Base-by-base conservation (phyloP, 73 alveolate species). In the Tetrahymena malaccensis region DNA sequence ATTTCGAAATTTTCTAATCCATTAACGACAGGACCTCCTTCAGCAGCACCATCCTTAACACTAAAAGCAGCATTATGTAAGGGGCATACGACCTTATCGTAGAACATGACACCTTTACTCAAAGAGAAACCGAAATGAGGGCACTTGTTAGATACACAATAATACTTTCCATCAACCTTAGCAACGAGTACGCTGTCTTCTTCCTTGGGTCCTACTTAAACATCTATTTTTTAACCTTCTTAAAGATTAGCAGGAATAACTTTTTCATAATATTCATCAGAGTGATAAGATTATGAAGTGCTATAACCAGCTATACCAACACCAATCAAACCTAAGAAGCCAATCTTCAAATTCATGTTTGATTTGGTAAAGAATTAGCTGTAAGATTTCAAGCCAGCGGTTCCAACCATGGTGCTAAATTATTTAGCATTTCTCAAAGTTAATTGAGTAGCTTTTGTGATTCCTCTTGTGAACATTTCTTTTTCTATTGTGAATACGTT, bases 51-150 rank as follows among this genome's bases (percentile, higher is more conserved):
- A 93, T 97, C 96, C 43, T 85, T 94, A 43, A 98, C 97, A 89
- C 97, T 95, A 95, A 98, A 98, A 37, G 97, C 98, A 16, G 99
- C 99, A 57, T 96, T 94, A 94, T 98, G 99, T 97, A 98, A 98
- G 37, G 99, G 99, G 96, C 99, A 98, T 94, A 97, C 58, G 34
- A 98, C 98, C 93, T 97, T 96, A 94, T 97, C 98, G 50, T 97
- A 98, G 83, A 96, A 94, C 70, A 98, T 95, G 22, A 93, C 93
- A 9, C 99, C 99, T 3, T 97, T 96, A 0, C 96, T 57, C 19
- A 98, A 96, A 11, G 99, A 98, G 34, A 98, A 99, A n/a, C 99
- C 99, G 57, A 96, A 98, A 94, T 98, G 99, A 85, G 99, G 95
- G 96, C 99, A 98, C 43, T 84, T 43, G 55, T 96, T 97, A 19